Conservation (phyloP, 768 basidiomycete species). For the Inosperma sp. region DNA sequence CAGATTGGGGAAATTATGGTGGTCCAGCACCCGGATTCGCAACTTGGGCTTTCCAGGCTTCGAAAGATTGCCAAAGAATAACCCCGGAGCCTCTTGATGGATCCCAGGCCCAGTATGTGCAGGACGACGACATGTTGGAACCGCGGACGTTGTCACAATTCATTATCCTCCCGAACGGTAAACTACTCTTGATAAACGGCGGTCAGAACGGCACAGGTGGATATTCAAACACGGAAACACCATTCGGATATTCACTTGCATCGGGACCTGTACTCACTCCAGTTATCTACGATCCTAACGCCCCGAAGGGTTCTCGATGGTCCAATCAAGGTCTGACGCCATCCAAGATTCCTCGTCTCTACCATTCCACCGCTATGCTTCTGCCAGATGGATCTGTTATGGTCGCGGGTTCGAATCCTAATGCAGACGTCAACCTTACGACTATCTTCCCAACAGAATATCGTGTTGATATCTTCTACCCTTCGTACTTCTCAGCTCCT, state of each 20-base stretch:
- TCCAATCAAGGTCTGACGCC: constrained; percentile 60
- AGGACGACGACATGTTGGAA: constrained; percentile 72
- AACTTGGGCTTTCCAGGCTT: constrained; percentile 67
- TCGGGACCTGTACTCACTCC: constrained; percentile 73
- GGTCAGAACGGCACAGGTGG: too few relatives aligned
- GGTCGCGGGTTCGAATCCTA: constrained; percentile 90
- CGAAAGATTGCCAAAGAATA: constrained; percentile 72
- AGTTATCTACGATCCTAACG: constrained; percentile 75
- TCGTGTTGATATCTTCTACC: constrained; percentile 84
- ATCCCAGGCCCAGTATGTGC: constrained; percentile 50
- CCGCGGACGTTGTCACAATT: constrained; percentile 92
- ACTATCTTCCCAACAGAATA: constrained; percentile 72
- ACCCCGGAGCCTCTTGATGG: constrained; percentile 79
- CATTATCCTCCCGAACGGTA: constrained; percentile 74
- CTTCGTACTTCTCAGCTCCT: constrained; percentile 71
- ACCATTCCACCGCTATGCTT: constrained; percentile 89
- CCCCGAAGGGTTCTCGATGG: constrained; percentile 68
- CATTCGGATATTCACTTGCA: constrained; percentile 67
- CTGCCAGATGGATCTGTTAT: constrained; percentile 83
- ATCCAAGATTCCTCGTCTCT: constrained; percentile 71
- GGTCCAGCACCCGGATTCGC: constrained; percentile 65
- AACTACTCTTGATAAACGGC: constrained; percentile 69
- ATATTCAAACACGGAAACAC: constrained; percentile 59
- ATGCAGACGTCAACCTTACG: constrained; percentile 66
- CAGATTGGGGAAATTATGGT: constrained; percentile 71